Conservation (phyloP, 106 monocot species). For the Cymbidium sinense region DNA sequence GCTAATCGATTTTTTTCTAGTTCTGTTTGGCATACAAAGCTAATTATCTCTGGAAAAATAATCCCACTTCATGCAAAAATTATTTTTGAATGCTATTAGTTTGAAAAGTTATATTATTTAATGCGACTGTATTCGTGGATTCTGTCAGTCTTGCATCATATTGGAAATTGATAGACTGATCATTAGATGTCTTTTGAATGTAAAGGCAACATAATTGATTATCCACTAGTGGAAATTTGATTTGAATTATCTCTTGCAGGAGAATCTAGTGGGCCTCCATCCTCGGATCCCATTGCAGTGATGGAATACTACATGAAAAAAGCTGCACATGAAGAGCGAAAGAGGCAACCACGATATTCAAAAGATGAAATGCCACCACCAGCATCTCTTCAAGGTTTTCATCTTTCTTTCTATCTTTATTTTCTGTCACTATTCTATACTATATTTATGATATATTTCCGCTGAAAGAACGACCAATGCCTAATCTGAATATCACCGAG, state of each 20-base stretch:
- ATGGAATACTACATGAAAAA: slow-evolving; percentile 99
- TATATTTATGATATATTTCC: neutral
- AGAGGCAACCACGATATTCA: slow-evolving; percentile 61
- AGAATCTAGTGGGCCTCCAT: slow-evolving; percentile 36
- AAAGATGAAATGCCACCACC: slow-evolving; percentile 99
- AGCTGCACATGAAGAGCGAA: slow-evolving; percentile 90
- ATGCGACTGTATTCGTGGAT: neutral
- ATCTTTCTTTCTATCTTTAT: neutral
- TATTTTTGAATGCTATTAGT: neutral
- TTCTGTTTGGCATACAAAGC: too few species aligned
- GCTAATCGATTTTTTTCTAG: too few species aligned
- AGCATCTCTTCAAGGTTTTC: slow-evolving; percentile 84
- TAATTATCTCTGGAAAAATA: too few species aligned
- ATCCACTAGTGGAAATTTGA: neutral
- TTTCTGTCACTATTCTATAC: neutral
- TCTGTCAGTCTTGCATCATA: neutral
- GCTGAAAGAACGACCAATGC: neutral
- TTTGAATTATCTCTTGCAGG: slow-evolving; percentile 26
- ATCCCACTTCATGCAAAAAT: neutral
- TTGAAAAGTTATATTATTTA: neutral
- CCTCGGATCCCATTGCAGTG: slow-evolving; percentile 77
- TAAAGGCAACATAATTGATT: neutral
- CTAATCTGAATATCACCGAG: neutral
- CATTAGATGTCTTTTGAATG: neutral
- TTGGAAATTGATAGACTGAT: neutral